A percentile compares a stretch with the other conserved stretches of the same genome.
Conservation (phyloP, 2,329 filamentous ascomycete species). For the Aureobasidium vineae region DNA sequence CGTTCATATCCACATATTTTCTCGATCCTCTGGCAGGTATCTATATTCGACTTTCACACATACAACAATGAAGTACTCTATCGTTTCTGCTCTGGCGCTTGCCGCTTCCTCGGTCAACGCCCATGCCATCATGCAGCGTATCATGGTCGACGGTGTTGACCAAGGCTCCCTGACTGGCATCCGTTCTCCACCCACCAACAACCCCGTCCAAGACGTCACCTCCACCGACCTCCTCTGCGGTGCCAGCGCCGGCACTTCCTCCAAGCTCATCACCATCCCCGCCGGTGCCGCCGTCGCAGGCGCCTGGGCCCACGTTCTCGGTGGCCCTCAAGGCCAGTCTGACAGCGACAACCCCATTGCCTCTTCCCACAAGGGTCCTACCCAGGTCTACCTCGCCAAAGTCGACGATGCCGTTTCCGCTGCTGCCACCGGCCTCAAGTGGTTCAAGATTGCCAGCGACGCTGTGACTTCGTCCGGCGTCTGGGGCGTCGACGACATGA, state of each 20-base stretch:
- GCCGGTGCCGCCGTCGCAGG: slow-evolving; percentile 29
- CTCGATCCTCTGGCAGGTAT: slow-evolving; percentile 18
- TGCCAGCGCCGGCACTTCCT: slow-evolving; percentile 35
- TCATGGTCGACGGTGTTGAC: slow-evolving; percentile 46
- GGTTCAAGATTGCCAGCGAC: slow-evolving; percentile 57
- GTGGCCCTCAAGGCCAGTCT: slow-evolving; percentile 22
- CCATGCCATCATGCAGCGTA: slow-evolving; percentile 35
- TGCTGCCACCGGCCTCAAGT: slow-evolving; percentile 43
- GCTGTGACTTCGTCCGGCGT: slow-evolving; percentile 49
- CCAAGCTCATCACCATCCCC: slow-evolving; percentile 21
- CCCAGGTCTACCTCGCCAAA: slow-evolving; percentile 33
- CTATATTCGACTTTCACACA: background rate
- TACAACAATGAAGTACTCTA: slow-evolving; percentile 29
- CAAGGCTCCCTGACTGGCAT: slow-evolving; percentile 50
- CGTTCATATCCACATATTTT: slow-evolving; percentile 13
- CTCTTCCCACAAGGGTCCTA: slow-evolving; percentile 32
- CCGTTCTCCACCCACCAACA: slow-evolving; percentile 45
- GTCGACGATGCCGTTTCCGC: slow-evolving; percentile 51
- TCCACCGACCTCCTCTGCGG: slow-evolving; percentile 41
- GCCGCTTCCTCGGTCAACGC: slow-evolving; percentile 34
- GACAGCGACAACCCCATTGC: slow-evolving; percentile 30
- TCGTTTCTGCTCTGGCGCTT: slow-evolving; percentile 37
- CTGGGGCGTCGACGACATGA: slow-evolving; percentile 49
- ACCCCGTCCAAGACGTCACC: slow-evolving; percentile 39
- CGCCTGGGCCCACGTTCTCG: slow-evolving; percentile 26